A percentile compares a stretch with the other conserved stretches of the same genome.
Conservation (phyloP, 805 yeast genomes). For the Candida ponderosae region DNA sequence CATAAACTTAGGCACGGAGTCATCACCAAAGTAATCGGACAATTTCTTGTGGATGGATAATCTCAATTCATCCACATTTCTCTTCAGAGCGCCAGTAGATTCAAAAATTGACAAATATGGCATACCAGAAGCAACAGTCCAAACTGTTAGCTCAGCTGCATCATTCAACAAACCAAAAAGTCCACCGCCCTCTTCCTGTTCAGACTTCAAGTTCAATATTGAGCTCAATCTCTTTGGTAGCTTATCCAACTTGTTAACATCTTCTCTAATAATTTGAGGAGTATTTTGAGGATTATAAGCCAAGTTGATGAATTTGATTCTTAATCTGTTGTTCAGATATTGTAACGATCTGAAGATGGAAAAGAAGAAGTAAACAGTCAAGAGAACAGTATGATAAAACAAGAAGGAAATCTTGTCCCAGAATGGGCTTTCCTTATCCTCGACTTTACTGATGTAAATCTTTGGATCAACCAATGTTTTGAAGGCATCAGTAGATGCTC, state of each 20-base stretch:
- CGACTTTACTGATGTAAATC: background rate
- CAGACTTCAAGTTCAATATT: conserved; percentile 64
- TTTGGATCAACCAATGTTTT: background rate
- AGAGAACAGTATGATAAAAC: conserved; percentile 23
- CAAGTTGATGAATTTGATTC: conserved; percentile 49
- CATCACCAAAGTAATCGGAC: conserved; percentile 66
- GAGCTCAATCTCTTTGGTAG: conserved; percentile 73
- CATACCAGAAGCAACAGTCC: conserved; percentile 90
- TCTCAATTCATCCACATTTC: conserved; percentile 46
- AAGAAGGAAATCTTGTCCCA: conserved; percentile 9
- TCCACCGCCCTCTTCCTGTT: conserved; percentile 86
- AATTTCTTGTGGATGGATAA: conserved; percentile 51
- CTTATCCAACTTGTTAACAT: conserved; percentile 64
- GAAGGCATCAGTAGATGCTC: background rate
- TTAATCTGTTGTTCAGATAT: conserved; percentile 41
- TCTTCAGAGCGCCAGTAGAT: conserved; percentile 59
- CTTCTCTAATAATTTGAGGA: conserved; percentile 82
- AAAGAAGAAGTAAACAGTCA: conserved; percentile 45
- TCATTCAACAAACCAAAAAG: conserved; percentile 72
- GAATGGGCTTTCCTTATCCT: background rate
- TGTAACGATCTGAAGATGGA: conserved; percentile 48
- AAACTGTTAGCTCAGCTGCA: conserved; percentile 69
- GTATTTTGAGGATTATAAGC: conserved; percentile 67
- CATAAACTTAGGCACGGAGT: conserved; percentile 52
- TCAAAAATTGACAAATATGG: conserved; percentile 70